phyloP scores from a whole-genome alignment of 2,329 filamentous ascomycete species.

The Lecanicillium sp. region DNA sequence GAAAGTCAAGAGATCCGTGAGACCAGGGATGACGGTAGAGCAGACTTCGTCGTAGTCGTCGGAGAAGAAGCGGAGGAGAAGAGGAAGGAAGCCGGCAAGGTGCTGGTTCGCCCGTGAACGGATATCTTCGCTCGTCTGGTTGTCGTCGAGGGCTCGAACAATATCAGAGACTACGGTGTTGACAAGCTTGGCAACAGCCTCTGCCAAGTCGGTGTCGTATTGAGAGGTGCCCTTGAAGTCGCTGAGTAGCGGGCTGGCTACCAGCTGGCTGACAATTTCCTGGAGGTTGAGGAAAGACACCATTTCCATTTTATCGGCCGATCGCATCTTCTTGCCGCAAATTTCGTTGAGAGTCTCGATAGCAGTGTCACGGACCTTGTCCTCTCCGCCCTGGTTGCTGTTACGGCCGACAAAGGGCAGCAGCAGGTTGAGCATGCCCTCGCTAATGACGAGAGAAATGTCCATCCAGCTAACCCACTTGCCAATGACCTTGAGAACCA shows the following conservation, averaged over 20 bases:
- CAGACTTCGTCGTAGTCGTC: conserved; percentile 98
- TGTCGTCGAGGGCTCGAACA: conserved; percentile 74
- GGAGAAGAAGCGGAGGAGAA: conserved; percentile 87
- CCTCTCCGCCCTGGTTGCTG: conserved; percentile 53
- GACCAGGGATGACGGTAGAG: conserved; percentile 86
- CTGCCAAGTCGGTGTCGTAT: conserved; percentile 93
- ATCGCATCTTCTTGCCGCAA: conserved; percentile 95
- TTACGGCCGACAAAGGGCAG: conserved; percentile 81
- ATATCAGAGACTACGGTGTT: conserved; percentile 86
- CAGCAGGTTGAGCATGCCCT: conserved; percentile 75
- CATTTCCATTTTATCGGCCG: conserved; percentile 87
- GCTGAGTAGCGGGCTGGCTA: conserved; percentile 71
- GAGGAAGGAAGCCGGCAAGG: conserved; percentile 75
- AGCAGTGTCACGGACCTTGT: conserved; percentile 80
- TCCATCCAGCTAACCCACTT: conserved; percentile 99
- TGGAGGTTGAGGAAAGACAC: conserved; percentile 84
- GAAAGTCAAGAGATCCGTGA: conserved; percentile 87
- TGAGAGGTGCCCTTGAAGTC: conserved; percentile 72
- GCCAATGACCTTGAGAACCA: conserved; percentile 84
- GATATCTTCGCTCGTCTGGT: conserved; percentile 51
- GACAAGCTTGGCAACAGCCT: conserved; percentile 90
- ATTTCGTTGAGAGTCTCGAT: conserved; percentile 95
- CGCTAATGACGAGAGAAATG: conserved; percentile 86
- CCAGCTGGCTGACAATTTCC: conserved; percentile 77
- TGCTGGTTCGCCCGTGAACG: conserved; percentile 72